phyloP scores from a whole-genome alignment of 768 basidiomycete species.

The Candolleomyces efflorescens region DNA sequence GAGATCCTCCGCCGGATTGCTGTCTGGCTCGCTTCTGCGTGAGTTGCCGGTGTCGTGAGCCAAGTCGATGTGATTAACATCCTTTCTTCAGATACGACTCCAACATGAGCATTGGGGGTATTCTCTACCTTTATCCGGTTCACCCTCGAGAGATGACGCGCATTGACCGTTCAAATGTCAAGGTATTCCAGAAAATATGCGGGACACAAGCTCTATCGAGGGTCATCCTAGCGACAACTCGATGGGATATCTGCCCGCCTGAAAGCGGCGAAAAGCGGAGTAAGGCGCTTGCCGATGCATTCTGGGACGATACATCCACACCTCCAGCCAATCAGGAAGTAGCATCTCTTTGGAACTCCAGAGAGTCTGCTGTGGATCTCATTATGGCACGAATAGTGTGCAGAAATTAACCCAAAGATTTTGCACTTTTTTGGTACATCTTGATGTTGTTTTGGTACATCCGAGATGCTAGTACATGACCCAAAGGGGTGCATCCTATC shows the following conservation, averaged over 20 bases:
- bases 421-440: too few relatives aligned
- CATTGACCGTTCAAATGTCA: slow-evolving; percentile 14
- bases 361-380: too few relatives aligned
- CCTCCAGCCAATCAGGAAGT: too few relatives aligned
- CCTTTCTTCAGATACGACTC: background rate
- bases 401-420: too few relatives aligned
- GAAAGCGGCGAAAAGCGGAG: background rate
- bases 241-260: slow-evolving; percentile 20
- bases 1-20: slow-evolving; percentile 23
- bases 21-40: slow-evolving; percentile 19
- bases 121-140: background rate
- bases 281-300: too few relatives aligned
- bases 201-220: slow-evolving; percentile 15
- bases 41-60: background rate
- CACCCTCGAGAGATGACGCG: background rate
- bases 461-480: too few relatives aligned
- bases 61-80: background rate
- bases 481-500: too few relatives aligned
- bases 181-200: slow-evolving; percentile 20
- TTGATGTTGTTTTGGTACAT: too few relatives aligned
- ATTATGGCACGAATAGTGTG: too few relatives aligned
- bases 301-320: too few relatives aligned
- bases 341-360: too few relatives aligned
- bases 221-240: slow-evolving; percentile 26
- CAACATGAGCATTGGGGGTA: background rate